A percentile compares a stretch with the other conserved stretches of the same genome.
Evolutionary conservation across 148 eudicot genomes (phyloP).

Genomic region (Rhododendron kiyosumense): DNA sequence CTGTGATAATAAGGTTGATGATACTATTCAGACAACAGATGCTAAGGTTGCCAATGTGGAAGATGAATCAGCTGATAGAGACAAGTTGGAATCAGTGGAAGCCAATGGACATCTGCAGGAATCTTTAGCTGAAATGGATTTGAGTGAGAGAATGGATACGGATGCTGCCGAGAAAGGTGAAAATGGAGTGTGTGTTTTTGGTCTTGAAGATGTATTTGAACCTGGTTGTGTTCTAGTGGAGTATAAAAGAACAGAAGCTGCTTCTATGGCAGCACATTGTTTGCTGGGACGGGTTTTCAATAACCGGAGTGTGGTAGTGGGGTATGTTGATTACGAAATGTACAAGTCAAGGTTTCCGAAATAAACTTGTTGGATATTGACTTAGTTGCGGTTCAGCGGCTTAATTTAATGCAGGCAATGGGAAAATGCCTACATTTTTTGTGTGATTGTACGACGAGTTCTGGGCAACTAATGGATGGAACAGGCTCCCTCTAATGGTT

Average conservation of each 20-base stretch:
- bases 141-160: background rate
- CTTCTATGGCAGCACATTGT: conserved; percentile 87
- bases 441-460: background rate
- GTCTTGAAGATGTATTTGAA: conserved; percentile 37
- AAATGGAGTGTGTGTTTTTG: conserved; percentile 8
- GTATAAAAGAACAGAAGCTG: conserved; percentile 68
- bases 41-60: conserved; percentile 6
- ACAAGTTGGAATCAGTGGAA: conserved; percentile 22
- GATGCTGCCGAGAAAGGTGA: conserved; percentile 21
- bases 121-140: conserved; percentile 10
- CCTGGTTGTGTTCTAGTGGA: conserved; percentile 71
- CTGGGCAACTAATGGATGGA: too few relatives aligned
- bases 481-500: too few relatives aligned
- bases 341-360: conserved; percentile 49
- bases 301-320: conserved; percentile 54
- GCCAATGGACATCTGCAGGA: conserved; percentile 16
- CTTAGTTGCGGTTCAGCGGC: background rate
- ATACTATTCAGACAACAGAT: conserved; percentile 1
- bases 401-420: background rate
- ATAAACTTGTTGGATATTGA: conserved; percentile 4
- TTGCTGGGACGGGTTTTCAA: conserved; percentile 77
- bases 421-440: background rate
- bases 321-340: conserved; percentile 44
- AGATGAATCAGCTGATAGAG: conserved; percentile 18
- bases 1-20: conserved; percentile 14